Evolutionary conservation across 768 basidiomycete species (phyloP).

Genomic region (Lactarius sanguifluus): DNA sequence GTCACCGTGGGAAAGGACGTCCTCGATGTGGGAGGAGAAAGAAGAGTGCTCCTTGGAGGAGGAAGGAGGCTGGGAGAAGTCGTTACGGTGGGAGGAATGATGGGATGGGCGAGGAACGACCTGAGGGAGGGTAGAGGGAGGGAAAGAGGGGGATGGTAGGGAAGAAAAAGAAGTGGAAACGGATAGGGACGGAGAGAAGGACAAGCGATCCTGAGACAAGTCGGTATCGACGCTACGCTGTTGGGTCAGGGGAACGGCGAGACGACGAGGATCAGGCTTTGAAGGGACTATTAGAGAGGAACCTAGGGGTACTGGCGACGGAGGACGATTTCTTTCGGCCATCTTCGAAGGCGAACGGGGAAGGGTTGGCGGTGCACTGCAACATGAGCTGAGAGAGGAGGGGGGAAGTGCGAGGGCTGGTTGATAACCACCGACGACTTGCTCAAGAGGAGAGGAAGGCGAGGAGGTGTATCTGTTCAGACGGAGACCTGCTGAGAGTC

Average conservation of each 20-base stretch:
- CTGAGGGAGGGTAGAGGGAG: slow-evolving; percentile 31
- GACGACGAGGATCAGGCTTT: slow-evolving; percentile 18
- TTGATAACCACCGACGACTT: slow-evolving; percentile 35
- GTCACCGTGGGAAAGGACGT: slow-evolving; percentile 30
- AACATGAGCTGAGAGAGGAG: slow-evolving; percentile 33
- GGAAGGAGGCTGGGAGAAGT: slow-evolving; percentile 13
- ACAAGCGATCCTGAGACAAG: slow-evolving; percentile 36
- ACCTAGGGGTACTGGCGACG: slow-evolving; percentile 31
- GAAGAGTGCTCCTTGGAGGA: slow-evolving; percentile 22
- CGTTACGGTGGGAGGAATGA: slow-evolving; percentile 31
- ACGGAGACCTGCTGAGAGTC: slow-evolving; percentile 59
- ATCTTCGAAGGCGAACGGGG: slow-evolving; percentile 38
- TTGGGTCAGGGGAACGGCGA: slow-evolving; percentile 29
- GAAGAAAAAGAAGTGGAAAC: slow-evolving; percentile 36
- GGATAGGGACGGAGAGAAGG: slow-evolving; percentile 36
- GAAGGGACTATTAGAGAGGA: slow-evolving; percentile 24
- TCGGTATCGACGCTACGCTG: slow-evolving; percentile 31
- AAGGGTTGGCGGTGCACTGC: slow-evolving; percentile 39
- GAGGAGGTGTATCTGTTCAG: slow-evolving; percentile 44
- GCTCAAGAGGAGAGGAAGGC: slow-evolving; percentile 31
- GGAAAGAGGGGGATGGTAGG: slow-evolving; percentile 38
- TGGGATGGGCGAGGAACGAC: slow-evolving; percentile 32
- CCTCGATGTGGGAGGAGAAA: slow-evolving; percentile 25
- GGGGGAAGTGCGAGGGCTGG: slow-evolving; percentile 32
- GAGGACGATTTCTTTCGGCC: slow-evolving; percentile 34